A percentile compares a stretch with the other conserved stretches of the same genome.
Conservation (phyloP, 139 green algal species). For the Desmodesmus armatus region DNA sequence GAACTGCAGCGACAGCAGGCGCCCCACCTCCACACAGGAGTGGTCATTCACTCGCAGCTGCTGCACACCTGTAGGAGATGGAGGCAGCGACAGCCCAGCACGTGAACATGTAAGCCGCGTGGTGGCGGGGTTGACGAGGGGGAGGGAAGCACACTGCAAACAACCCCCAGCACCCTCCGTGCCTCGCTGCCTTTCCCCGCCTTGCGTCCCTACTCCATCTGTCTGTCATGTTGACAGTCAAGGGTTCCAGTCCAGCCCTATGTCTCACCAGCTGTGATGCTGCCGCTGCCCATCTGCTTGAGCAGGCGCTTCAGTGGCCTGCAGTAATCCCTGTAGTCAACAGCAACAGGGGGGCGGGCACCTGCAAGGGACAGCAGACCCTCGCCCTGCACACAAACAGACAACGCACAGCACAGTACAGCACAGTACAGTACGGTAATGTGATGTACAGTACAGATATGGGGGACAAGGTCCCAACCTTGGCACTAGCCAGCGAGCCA, state of each 20-base stretch:
- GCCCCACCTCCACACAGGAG: constrained; percentile 28
- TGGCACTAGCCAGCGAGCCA: too few species aligned
- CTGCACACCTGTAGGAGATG: constrained; percentile 6
- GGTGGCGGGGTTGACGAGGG: too few species aligned
- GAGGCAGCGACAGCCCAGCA: too few species aligned
- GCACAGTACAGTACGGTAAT: background rate
- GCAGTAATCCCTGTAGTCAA: constrained; percentile 55
- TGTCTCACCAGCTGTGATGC: constrained; percentile 42
- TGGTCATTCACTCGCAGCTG: background rate
- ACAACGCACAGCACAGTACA: background rate
- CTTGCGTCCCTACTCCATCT: too few species aligned
- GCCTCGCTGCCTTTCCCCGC: too few species aligned
- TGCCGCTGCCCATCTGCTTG: constrained; percentile 60
- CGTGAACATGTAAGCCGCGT: too few species aligned
- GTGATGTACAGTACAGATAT: too few species aligned
- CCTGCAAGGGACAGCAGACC: constrained; percentile 48
- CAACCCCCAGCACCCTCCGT: background rate
- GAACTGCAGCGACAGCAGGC: constrained; percentile 35
- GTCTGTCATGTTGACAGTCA: too few species aligned
- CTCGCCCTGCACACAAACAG: constrained; percentile 48
- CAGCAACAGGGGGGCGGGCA: constrained; percentile 45
- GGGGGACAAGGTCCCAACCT: too few species aligned
- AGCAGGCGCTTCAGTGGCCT: constrained; percentile 59
- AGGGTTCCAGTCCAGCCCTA: background rate
- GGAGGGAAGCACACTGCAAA: too few species aligned